A percentile compares a stretch with the other conserved stretches of the same genome.
Evolutionary conservation across 2,329 filamentous ascomycete genomes (phyloP).

Genomic region (Coniochaeta prunicola): DNA sequence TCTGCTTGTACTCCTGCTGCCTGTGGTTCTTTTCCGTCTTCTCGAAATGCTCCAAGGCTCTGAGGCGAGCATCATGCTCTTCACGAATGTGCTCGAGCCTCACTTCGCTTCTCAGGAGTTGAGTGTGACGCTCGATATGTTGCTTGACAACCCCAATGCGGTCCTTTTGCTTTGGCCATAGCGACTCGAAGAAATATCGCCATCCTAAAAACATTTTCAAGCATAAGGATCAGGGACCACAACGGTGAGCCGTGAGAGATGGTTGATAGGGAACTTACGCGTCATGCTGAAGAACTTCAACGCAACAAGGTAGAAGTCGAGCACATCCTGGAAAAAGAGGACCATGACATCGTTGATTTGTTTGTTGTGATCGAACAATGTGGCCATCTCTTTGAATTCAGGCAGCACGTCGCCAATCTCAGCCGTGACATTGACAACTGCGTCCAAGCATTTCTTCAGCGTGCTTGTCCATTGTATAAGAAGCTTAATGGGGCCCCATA

Average conservation of each 20-base stretch:
- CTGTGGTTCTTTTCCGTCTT: background rate
- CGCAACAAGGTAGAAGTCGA: slow-evolving; percentile 24
- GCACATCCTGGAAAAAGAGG: slow-evolving; percentile 27
- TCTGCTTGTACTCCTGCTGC: slow-evolving; percentile 5
- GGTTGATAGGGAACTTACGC: slow-evolving; percentile 14
- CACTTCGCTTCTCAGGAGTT: slow-evolving; percentile 12
- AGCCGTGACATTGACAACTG: slow-evolving; percentile 5
- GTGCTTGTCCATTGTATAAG: slow-evolving; percentile 56
- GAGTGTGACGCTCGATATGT: slow-evolving; percentile 9
- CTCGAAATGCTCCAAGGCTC: slow-evolving; percentile 6
- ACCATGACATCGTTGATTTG: slow-evolving; percentile 17
- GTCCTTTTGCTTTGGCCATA: slow-evolving; percentile 20
- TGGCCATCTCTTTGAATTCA: slow-evolving; percentile 12
- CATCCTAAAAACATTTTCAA: slow-evolving; percentile 12
- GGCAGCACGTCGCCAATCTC: slow-evolving; percentile 14
- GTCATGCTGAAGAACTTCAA: slow-evolving; percentile 21
- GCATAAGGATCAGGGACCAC: background rate
- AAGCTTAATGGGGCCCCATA: slow-evolving; percentile 27
- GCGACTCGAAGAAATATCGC: slow-evolving; percentile 18
- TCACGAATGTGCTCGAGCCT: slow-evolving; percentile 10
- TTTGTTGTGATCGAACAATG: slow-evolving; percentile 16
- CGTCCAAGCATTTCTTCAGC: slow-evolving; percentile 14
- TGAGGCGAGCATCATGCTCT: slow-evolving; percentile 9
- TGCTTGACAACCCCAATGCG: slow-evolving; percentile 11
- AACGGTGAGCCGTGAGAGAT: background rate